phyloP scores from a whole-genome alignment of 768 basidiomycete genomes.

The Russula sp. region DNA sequence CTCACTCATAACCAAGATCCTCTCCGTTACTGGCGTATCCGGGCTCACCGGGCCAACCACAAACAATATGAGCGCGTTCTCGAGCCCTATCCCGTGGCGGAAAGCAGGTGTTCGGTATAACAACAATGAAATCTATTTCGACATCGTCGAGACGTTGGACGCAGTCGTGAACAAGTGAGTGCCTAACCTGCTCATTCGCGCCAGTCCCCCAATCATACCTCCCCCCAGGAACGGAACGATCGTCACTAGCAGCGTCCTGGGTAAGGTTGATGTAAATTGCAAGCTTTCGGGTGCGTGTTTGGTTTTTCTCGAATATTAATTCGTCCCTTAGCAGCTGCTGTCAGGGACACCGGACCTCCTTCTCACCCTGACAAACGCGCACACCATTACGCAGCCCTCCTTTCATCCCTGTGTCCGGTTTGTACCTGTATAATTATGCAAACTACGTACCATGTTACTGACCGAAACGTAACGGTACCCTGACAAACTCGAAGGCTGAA shows the following conservation, averaged over 20 bases:
- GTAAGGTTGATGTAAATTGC: conserved; percentile 73
- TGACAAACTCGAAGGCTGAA: conserved; percentile 52
- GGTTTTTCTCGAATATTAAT: neutral
- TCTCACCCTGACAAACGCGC: conserved; percentile 58
- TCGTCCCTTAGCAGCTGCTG: neutral
- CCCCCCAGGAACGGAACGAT: conserved; percentile 61
- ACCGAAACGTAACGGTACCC: neutral
- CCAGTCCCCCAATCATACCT: neutral
- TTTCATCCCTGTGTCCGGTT: conserved; percentile 95
- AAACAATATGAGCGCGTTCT: conserved; percentile 50
- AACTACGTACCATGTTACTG: neutral
- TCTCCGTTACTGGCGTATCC: conserved; percentile 52
- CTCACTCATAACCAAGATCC: conserved; percentile 59
- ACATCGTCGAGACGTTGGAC: conserved; percentile 77
- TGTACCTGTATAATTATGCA: conserved; percentile 30
- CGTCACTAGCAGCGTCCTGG: conserved; percentile 65
- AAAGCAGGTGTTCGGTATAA: conserved; percentile 78
- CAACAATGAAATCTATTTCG: conserved; percentile 92
- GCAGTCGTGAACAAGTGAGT: conserved; percentile 75
- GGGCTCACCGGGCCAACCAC: conserved; percentile 34
- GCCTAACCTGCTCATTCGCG: neutral
- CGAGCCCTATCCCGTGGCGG: conserved; percentile 93
- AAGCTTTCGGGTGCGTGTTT: conserved; percentile 63
- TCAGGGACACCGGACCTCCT: conserved; percentile 86
- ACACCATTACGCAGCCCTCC: conserved; percentile 53